Base-by-base conservation (phyloP, 495 filamentous ascomycete genomes). In the Aspergillus sparsus region DNA sequence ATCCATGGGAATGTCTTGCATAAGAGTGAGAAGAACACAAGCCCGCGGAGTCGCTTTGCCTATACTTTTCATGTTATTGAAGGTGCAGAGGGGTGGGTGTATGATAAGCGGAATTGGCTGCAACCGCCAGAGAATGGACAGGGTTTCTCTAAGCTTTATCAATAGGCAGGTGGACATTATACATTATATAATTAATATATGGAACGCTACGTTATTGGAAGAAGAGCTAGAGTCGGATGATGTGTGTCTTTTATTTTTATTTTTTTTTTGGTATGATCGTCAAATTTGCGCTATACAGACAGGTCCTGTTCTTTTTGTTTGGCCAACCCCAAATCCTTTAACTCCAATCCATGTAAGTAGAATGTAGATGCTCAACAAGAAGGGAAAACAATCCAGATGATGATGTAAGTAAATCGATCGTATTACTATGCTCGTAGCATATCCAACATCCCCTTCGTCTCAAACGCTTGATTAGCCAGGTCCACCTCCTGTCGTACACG, bases 21-120 rank as follows among this genome's bases (percentile, higher is more conserved):
- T 71, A 94, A 96, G 83, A 97, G 94, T 72, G 91, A 95, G 82
- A 89, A 80, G 82, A 98, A 98, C 66, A 72, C 82, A 36, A 96
- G 94, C 66, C 71, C 77, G 57, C 89, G 87, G 75, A 93, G 92
- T 57, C 83, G 94, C 67, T 95, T 91, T 71, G 96, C 96, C 27
- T 98, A 98, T 75, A 98, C 95, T 0, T 98, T 97, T 67, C 94
- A 98, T 78, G 83, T 96, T 42, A 98, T 98, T 69, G 94, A 98
- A 73, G 90, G 91, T 0, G 87, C 89, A 51, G 83, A 87, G 42
- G 76, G 76, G 16, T 80, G 75, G 76, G 75, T 75, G 41, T 98
- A 97, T 73, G 95, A 98, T 76, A 81, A 80, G 74, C 77, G 79
- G 71, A 98, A 98, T 71, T 98, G 94, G 94, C 66, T 98, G 68